Evolutionary conservation across 2,329 filamentous ascomycete species (phyloP).

Genomic region (Aureobasidium leucospermi): DNA sequence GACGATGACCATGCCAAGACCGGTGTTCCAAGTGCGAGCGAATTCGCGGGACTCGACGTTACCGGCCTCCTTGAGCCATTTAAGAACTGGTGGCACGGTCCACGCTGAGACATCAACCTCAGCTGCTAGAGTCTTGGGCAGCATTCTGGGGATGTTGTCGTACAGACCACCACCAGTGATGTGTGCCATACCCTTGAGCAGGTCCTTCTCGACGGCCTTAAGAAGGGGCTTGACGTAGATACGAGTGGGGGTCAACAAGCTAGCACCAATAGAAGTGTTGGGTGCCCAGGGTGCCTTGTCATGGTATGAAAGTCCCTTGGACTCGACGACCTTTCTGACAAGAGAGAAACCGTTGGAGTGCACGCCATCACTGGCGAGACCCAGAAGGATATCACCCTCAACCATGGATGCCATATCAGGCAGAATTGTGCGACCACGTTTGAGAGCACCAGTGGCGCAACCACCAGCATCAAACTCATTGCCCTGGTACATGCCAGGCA

Average conservation of each 20-base stretch:
- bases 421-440: conserved; percentile 56
- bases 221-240: conserved; percentile 78
- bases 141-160: conserved; percentile 92
- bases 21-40: conserved; percentile 89
- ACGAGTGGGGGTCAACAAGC: conserved; percentile 78
- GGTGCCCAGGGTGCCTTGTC: conserved; percentile 70
- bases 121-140: conserved; percentile 70
- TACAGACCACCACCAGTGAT: conserved; percentile 91
- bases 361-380: conserved; percentile 74
- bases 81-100: conserved; percentile 71
- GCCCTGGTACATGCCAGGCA: conserved; percentile 87
- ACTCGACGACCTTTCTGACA: conserved; percentile 80
- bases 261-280: conserved; percentile 58
- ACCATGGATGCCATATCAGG: conserved; percentile 70
- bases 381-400: conserved; percentile 76
- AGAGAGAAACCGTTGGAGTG: conserved; percentile 98
- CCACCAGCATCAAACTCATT: conserved; percentile 93
- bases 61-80: conserved; percentile 71
- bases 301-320: conserved; percentile 63
- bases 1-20: conserved; percentile 87
- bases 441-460: conserved; percentile 78
- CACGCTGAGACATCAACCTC: conserved; percentile 72
- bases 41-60: conserved; percentile 73
- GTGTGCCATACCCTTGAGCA: conserved; percentile 89
- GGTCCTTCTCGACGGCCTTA: conserved; percentile 49